Evolutionary conservation across 176 grass and related monocot species (phyloP).

Genomic region (Triticum turgidum): DNA sequence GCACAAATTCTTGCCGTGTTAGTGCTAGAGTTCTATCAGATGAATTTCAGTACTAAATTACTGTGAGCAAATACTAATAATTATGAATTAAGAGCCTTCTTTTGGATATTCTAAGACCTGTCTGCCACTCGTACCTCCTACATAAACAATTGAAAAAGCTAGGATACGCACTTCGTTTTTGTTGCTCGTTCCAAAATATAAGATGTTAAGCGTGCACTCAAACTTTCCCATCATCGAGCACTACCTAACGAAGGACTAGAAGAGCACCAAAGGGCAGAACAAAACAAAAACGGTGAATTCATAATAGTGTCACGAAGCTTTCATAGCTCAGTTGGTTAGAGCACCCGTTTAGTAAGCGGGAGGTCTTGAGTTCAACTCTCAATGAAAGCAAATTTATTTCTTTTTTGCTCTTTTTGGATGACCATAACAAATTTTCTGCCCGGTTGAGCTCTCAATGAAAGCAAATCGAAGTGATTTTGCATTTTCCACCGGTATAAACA

Average conservation of each 20-base stretch:
- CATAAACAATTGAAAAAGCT: neutral
- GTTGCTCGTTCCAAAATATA: neutral
- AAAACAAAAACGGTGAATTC: accelerated
- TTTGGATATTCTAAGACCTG: too few species aligned
- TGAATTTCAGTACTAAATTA: too few species aligned
- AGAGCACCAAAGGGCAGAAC: neutral
- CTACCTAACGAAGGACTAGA: neutral
- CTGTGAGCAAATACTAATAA: too few species aligned
- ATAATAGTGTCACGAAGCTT: neutral
- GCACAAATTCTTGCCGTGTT: neutral
- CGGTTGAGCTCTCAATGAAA: too few species aligned
- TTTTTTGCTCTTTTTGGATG: too few species aligned
- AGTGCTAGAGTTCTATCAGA: neutral
- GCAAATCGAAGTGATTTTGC: too few species aligned
- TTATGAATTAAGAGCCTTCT: too few species aligned
- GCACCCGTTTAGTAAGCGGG: conserved; percentile 93
- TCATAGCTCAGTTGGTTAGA: conserved; percentile 93
- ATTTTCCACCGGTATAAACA: too few species aligned
- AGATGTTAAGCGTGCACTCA: neutral
- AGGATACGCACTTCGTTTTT: neutral
- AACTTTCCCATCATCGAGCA: neutral
- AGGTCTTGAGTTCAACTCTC: conserved; percentile 94
- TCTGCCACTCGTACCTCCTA: too few species aligned
- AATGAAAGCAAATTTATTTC: neutral
- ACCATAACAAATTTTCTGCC: too few species aligned